phyloP scores from a whole-genome alignment of 495 filamentous ascomycete genomes.

The Annulohypoxylon stygium region DNA sequence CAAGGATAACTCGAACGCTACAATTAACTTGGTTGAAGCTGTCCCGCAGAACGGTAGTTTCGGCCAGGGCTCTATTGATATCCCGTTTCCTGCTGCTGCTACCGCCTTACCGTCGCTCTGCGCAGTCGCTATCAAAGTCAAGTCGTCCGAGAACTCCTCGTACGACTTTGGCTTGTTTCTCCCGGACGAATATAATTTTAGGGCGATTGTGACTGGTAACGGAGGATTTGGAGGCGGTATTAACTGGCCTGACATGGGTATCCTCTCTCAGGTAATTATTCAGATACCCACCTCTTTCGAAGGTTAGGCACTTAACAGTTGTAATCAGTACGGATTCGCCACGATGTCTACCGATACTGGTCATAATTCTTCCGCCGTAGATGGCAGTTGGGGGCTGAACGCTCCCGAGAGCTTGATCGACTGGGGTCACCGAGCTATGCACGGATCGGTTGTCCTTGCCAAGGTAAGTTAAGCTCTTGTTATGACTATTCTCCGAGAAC shows the following conservation, averaged over 20 bases:
- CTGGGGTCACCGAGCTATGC: conserved; percentile 67
- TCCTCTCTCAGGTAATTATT: conserved; percentile 35
- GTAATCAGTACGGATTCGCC: conserved; percentile 63
- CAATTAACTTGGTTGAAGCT: conserved; percentile 45
- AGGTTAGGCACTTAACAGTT: not conserved
- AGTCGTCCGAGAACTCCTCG: conserved; percentile 57
- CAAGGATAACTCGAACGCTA: conserved; percentile 30
- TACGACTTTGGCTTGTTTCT: conserved; percentile 67
- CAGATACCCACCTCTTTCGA: no score
- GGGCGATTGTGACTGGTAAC: no score
- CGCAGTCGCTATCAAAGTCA: conserved; percentile 61
- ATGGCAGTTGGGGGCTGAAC: conserved; percentile 63
- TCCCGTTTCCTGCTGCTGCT: conserved; percentile 57
- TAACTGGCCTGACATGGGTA: conserved; percentile 51
- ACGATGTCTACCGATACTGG: conserved; percentile 68
- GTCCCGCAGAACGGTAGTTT: conserved; percentile 51
- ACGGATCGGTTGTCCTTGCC: conserved; percentile 60
- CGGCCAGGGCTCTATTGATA: conserved; percentile 50
- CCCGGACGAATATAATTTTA: conserved; percentile 56
- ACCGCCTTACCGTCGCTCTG: conserved; percentile 61
- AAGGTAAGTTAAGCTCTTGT: conserved; percentile 49
- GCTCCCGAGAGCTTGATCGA: conserved; percentile 56
- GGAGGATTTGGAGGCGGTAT: conserved; percentile 69
- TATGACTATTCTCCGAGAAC: not conserved
- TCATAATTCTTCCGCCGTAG: conserved; percentile 57